Evolutionary conservation across 129 eudicot genomes (phyloP), one percentile per base, ranked within the genome.

Genomic region (Mikania micrantha): DNA sequence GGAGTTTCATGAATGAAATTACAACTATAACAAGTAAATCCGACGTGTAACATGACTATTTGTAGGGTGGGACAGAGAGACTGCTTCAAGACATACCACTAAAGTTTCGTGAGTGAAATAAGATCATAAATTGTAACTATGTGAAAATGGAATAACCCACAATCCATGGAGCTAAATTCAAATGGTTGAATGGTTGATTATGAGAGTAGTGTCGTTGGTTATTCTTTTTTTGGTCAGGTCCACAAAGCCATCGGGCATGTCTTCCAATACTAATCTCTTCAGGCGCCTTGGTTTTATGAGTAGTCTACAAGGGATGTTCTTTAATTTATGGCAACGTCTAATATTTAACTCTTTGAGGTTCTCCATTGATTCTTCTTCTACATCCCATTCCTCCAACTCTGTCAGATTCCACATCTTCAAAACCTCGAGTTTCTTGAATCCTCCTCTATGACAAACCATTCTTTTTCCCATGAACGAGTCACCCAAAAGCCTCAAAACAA

Each of bases 351-450:
- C 84, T 72, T 74, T 71, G 28, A 86, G 78, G 45, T 64, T 69
- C 40, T 68, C 64, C 88, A 83, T 80, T 24, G 80, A 82, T 19
- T 76, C 82, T 44, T 75, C 75, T 40, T 64, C 80, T 70, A 86
- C 74, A 9, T 75, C 75, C 86, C 82, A 86, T 24, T 80, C 78
- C 77, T 62, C 76, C 57, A 86, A 73, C 24, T 78, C 72, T 48
- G 32, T n/a, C 66, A 85, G 74, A 73, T 21, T 49, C 93, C 93
- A 86, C 11, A 86, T 79, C 73, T 78, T 86, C 47, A 86, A 64
- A 1, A 83, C 85, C 35, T 60, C 32, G 34, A 86, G 84, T 53
- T 66, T 64, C 9, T 40, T 22, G 47, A 86, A 86, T 10, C 82
- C 79, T 45, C 62, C 77, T 13, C 5, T 3, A 31, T 32, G 77